phyloP scores from a whole-genome alignment of 1,284 basidiomycete genomes.

The Melampsora americana region DNA sequence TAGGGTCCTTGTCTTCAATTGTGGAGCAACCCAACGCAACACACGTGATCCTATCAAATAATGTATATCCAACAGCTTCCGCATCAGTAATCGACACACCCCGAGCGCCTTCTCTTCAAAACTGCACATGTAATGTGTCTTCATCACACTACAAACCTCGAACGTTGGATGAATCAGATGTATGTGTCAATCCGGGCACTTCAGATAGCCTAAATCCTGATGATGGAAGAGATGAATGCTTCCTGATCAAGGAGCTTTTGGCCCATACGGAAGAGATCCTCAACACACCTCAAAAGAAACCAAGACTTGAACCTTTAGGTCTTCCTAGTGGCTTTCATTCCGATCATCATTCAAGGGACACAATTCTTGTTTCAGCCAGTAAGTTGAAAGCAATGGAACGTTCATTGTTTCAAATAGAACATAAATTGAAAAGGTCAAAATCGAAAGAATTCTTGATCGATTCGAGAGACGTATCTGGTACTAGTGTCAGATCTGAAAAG shows the following conservation, averaged over 20 bases:
- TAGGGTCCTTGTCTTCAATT: too few relatives aligned
- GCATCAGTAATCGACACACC: too few relatives aligned
- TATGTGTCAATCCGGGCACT: too few relatives aligned
- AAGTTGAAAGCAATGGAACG: slow-evolving; percentile 8
- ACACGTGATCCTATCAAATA: too few relatives aligned
- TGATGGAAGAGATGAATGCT: slow-evolving; percentile 2
- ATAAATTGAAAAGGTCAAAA: slow-evolving; percentile 6
- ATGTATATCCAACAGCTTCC: too few relatives aligned
- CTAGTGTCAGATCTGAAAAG: background rate
- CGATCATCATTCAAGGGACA: background rate
- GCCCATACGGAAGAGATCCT: background rate
- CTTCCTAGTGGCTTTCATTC: background rate
- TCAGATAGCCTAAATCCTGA: background rate
- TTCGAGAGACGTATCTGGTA: background rate
- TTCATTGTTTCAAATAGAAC: background rate
- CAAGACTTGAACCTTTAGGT: background rate
- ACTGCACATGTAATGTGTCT: too few relatives aligned
- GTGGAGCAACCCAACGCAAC: too few relatives aligned
- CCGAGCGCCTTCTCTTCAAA: too few relatives aligned
- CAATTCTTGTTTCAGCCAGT: background rate
- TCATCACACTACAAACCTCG: too few relatives aligned
- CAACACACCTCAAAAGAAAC: slow-evolving; percentile 3
- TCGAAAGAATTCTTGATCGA: background rate
- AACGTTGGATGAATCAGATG: too few relatives aligned
- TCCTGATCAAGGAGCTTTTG: background rate